Evolutionary conservation across 2,329 filamentous ascomycete species (phyloP), one percentile per base, ranked within the genome.

Genomic region (Fusarium sp.): DNA sequence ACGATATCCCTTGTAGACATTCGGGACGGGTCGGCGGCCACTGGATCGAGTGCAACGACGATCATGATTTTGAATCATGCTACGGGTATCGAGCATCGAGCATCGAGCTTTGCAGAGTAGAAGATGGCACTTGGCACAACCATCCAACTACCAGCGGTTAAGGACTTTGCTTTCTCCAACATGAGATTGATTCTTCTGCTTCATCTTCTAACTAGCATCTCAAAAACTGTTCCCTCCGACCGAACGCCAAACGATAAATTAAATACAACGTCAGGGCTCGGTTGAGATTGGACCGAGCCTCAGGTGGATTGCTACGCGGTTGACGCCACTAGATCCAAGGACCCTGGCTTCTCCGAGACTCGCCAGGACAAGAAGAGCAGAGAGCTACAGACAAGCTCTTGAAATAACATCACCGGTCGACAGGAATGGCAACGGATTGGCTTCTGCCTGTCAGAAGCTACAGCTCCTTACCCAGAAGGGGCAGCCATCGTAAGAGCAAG

Each of bases 381-480:
- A 47, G 45, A 50, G 45, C 33, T n/a, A 25, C 38, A 48, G 35
- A 48, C 42, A 61, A 49, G 50, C 49, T 61, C 61, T 13, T 49
- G 53, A 17, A 41, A 57, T 31, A 46, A 32, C 53, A 49, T 54
- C 44, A 62, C 42, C 15, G 43, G 32, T 45, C 42, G 50, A 42
- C 45, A 38, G 36, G 33, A 46, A 42, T 37, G 60, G 58, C 32
- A 59, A 50, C 41, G 52, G 45, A 42, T 25, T 27, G 36, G 49
- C 17, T 25, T 23, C 49, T 25, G 38, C 32, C 31, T 49, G 47
- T 44, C 61, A 50, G 55, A 35, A 31, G 45, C 37, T 43, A 62
- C 62, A 65, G 43, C 53, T 65, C 62, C 33, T 65, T 65, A 13
- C 62, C 61, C 23, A 45, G 57, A 56, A 42, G 6, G 46, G 61